A percentile compares a stretch with the other conserved stretches of the same genome.
phyloP scores from a whole-genome alignment of 192 early-diverging fungal genomes.

The Rhizophagus clarus region DNA sequence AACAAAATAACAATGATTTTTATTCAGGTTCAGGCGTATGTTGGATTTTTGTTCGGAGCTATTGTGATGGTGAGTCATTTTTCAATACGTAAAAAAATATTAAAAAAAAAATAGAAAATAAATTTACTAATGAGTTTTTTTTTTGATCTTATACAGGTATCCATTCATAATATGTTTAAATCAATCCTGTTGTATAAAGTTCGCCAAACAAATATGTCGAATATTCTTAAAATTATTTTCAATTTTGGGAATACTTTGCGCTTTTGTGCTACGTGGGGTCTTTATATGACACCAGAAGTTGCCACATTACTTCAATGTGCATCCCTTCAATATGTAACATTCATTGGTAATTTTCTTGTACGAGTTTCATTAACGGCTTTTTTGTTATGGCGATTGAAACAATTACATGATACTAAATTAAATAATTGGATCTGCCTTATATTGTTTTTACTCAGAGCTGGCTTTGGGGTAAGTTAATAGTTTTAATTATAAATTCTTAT shows the following conservation, averaged over 20 bases:
- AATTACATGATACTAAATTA: not conserved
- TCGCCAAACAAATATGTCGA: slow-evolving; percentile 1
- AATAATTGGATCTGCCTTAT: not conserved
- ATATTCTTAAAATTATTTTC: slow-evolving; percentile 27
- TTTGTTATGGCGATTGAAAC: slow-evolving; percentile 25
- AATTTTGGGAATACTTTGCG: not conserved
- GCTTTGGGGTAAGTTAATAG: not conserved
- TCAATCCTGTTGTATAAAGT: not conserved
- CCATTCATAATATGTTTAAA: not conserved
- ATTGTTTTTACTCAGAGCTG: not conserved
- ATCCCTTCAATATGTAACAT: not conserved
- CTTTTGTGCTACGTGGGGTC: no score
- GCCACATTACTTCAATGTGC: not conserved
- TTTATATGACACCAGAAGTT: no score
- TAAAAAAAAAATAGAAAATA: no score
- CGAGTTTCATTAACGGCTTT: not conserved
- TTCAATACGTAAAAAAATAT: no score
- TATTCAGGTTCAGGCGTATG: no score
- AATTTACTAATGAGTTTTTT: no score
- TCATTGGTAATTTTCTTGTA: not conserved
- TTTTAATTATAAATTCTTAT: no score
- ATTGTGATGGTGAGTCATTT: no score
- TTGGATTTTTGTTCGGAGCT: no score
- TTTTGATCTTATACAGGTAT: not conserved
- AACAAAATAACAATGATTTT: no score